Evolutionary conservation across 2,329 filamentous ascomycete genomes (phyloP).

Genomic region (Aspergillus cejpii): DNA sequence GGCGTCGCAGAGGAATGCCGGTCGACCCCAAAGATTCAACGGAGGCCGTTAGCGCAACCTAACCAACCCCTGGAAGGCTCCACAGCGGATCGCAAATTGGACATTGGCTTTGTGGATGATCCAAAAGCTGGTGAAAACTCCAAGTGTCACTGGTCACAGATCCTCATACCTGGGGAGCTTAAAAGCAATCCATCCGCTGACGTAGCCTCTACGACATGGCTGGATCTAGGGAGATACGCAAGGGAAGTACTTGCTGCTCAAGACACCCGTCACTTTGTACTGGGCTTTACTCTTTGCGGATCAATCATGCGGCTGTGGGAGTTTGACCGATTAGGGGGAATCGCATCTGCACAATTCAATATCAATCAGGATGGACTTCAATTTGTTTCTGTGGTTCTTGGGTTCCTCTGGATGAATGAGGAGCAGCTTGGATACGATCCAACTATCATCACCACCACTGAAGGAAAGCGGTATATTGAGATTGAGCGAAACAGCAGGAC

Average conservation of each 20-base stretch:
- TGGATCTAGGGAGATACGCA: conserved; percentile 7
- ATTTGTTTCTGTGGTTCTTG: conserved; percentile 5
- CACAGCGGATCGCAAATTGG: conserved; percentile 30
- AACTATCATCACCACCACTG: conserved; percentile 31
- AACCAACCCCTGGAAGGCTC: conserved; percentile 24
- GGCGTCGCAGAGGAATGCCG: conserved; percentile 7
- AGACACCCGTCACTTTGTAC: conserved; percentile 3
- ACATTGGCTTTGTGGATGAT: conserved; percentile 32
- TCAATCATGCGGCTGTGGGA: conserved; percentile 4
- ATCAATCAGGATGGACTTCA: conserved; percentile 2
- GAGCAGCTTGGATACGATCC: conserved; percentile 7
- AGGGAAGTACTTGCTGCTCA: conserved; percentile 6
- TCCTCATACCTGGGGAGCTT: conserved; percentile 3
- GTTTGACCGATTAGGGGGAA: conserved; percentile 5
- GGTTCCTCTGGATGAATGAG: conserved; percentile 6
- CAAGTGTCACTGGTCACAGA: conserved; percentile 3
- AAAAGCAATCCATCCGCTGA: conserved; percentile 3
- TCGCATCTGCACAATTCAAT: conserved; percentile 3
- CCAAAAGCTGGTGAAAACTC: neutral
- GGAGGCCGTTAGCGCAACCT: conserved; percentile 17
- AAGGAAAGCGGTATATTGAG: conserved; percentile 34
- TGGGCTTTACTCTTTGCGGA: conserved; percentile 8
- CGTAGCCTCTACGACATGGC: conserved; percentile 4
- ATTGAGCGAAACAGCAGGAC: conserved; percentile 33
- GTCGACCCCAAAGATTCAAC: neutral